Evolutionary conservation across 805 yeast species (phyloP), one percentile per base, ranked within the genome.

Genomic region (Blastobotrys muscicola): DNA sequence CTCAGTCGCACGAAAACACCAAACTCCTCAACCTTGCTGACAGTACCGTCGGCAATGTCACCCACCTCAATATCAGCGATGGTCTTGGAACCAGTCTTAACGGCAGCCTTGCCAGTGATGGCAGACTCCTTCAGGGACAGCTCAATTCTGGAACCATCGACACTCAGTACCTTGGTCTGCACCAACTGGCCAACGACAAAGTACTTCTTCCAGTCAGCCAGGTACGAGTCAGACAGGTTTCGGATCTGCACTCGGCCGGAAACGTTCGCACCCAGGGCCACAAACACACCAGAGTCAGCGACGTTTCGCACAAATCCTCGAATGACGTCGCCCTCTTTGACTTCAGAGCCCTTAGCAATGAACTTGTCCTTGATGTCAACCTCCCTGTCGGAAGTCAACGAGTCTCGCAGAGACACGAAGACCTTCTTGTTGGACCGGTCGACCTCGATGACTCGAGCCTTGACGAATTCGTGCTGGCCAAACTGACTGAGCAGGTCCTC

Each of bases 1-100:
- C 81, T 87, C 43, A 90, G 68, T 49, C 76, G 80, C 41, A 90
- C 82, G 58, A 90, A 90, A 2, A 86, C 95, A 67, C 98, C 98
- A 59, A 80, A 90, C 38, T 85, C 94, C 30, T 87, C 79, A 16
- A 80, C 84, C 48, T 75, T 75, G 58, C 76, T 80, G 36, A 90
- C 81, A 2, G 79, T 65, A 59, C 96, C 98, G 57, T 82, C 90
- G 52, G 68, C 76, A 29, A 80, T 66, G 23, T 81, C 84, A 44
- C 84, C 94, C 41, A 71, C 78, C 45, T 75, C 64, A 44, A 90
- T 68, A 45, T 84, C 92, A 36, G 73, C 79, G 15, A 63, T 39
- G n/a, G 57, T 55, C 15, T 32, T 26, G 7, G 48, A 45, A 34
- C 52, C 40, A 2, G 39, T 29, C 23, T 37, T 54, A 38, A 43